Percentiles rank a stretch among this genome's conserved stretches.
These are phyloP conservation scores for Luffa acutangula DNA, from an alignment of 306 rosid genomes.

Conservation along the genomic window DNA sequence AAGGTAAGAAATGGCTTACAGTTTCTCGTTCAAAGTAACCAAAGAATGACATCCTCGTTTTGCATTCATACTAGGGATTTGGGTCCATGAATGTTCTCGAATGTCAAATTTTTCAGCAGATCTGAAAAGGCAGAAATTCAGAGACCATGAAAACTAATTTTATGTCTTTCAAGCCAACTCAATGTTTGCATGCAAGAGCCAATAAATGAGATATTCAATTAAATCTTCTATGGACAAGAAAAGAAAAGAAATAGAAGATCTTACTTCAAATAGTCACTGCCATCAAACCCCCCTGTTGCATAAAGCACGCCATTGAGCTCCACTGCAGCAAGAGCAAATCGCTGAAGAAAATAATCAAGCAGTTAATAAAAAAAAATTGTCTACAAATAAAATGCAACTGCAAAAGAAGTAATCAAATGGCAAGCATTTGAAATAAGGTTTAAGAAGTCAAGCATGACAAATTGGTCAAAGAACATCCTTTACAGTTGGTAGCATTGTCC, in stretches of 20 bases:
- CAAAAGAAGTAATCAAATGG: background rate
- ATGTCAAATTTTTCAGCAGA: slow-evolving; percentile 81
- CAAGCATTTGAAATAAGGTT: background rate
- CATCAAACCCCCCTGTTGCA: slow-evolving; percentile 52
- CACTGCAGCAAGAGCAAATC: slow-evolving; percentile 34
- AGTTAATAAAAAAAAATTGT: background rate
- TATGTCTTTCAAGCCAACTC: background rate
- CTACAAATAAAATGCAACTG: background rate
- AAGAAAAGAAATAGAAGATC: slow-evolving; percentile 5
- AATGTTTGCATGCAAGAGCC: background rate
- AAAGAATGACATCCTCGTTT: slow-evolving; percentile 37
- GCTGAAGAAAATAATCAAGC: slow-evolving; percentile 30
- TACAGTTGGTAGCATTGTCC: background rate
- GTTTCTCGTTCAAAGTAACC: slow-evolving; percentile 47
- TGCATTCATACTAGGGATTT: slow-evolving; percentile 34
- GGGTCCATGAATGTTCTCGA: slow-evolving; percentile 71
- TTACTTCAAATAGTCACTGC: slow-evolving; percentile 42
- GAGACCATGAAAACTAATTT: background rate
- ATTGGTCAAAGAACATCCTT: background rate
- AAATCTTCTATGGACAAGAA: background rate
- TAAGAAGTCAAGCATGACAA: background rate
- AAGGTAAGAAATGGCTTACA: slow-evolving; percentile 31
- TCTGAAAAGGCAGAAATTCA: slow-evolving; percentile 26
- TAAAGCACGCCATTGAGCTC: slow-evolving; percentile 38
- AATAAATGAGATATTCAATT: background rate